Evolutionary conservation across 2,329 filamentous ascomycete species (phyloP).

Genomic region (Claviceps sorghi): DNA sequence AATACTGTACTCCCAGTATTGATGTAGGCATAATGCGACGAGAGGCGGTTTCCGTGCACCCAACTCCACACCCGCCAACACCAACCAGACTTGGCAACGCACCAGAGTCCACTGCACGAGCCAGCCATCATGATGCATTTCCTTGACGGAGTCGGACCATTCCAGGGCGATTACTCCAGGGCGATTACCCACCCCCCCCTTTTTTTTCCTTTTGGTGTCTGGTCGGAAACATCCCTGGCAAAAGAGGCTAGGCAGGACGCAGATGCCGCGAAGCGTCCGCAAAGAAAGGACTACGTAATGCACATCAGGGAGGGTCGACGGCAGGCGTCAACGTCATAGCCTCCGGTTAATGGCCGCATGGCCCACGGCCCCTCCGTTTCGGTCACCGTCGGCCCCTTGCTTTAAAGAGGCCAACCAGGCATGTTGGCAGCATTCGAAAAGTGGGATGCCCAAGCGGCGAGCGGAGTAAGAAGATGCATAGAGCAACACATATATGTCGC

Average conservation of each 20-base stretch:
- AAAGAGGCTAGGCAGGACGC: neutral
- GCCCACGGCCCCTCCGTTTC: neutral
- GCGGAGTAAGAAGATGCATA: no score
- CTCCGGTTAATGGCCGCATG: neutral
- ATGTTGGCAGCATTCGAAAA: neutral
- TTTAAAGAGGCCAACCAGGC: neutral
- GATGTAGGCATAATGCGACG: no score
- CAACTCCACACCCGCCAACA: neutral
- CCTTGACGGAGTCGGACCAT: neutral
- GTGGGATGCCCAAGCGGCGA: no score
- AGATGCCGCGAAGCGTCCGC: neutral
- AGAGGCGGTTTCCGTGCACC: neutral
- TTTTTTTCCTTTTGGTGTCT: neutral
- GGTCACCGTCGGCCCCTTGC: neutral
- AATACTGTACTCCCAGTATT: no score
- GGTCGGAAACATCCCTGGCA: neutral
- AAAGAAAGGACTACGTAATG: neutral
- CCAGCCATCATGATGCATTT: neutral
- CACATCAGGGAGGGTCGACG: neutral
- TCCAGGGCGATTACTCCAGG: neutral
- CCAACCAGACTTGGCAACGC: neutral
- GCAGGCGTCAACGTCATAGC: neutral
- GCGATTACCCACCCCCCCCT: no score
- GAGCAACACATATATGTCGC: no score
- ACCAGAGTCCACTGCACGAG: neutral